Percentiles rank a stretch among this genome's conserved stretches.
Evolutionary conservation across 306 rosid genomes (phyloP).

Genomic region (Ziziphus jujuba): DNA sequence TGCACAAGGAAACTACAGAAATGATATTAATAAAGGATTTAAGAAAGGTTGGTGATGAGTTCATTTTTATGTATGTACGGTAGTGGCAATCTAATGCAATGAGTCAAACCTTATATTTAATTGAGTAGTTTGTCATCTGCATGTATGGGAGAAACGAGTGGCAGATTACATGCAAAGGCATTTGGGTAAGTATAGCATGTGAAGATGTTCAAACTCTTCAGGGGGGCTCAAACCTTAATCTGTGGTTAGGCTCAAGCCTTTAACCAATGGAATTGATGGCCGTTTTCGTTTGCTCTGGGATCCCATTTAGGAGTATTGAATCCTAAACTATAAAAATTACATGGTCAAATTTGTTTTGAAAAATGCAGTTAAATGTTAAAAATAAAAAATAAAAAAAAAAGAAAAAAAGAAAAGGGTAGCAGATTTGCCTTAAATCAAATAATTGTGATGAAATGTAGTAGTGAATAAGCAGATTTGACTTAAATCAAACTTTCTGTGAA

Average conservation of each 20-base stretch:
- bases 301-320: not conserved
- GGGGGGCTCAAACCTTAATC: not conserved
- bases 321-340: not conserved
- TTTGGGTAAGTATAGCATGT: not conserved
- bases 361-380: not conserved
- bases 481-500: not conserved
- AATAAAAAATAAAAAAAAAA: no score
- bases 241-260: not conserved
- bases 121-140: not conserved
- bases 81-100: not conserved
- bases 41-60: slow-evolving; percentile 57
- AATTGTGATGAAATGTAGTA: not conserved
- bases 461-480: not conserved
- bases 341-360: not conserved
- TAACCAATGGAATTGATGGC: not conserved
- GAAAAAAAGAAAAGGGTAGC: not conserved
- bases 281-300: not conserved
- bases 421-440: not conserved
- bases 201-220: not conserved
- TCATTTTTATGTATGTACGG: not conserved
- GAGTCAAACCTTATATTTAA: not conserved
- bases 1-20: slow-evolving; percentile 79
- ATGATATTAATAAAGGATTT: slow-evolving; percentile 73
- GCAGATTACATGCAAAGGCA: not conserved
- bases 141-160: not conserved